Base-by-base conservation (phyloP, 495 filamentous ascomycete species). In the Aspergillus hancockii region DNA sequence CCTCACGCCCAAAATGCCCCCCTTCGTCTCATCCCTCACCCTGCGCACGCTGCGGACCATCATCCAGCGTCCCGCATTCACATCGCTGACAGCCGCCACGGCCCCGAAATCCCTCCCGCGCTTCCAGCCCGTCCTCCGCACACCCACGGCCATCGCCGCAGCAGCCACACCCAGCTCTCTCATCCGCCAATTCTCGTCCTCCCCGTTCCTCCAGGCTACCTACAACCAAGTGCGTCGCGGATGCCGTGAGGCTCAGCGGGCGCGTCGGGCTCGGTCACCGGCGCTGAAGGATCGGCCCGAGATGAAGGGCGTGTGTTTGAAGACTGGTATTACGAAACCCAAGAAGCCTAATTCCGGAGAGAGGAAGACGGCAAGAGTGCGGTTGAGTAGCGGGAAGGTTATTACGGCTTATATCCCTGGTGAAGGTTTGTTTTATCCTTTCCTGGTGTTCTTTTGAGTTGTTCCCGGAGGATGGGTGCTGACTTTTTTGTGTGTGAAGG, bases 311-410 rank as follows among this genome's bases (percentile, higher is more conserved):
- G 94, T 98, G 23, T 98, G 95, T 74, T 74, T 98, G 57, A 91
- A 92, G 70, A 95, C 97, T 57, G 88, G 87, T 68, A 88, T 91
- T 46, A 92, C 90, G 66, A 93, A 92, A 69, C 94, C 94, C 22
- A 98, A 98, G 86, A 98, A 98, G 77, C 94, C 94, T 46, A 98
- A 98, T 72, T 98, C 94, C 18, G 95, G 90, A 31, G 91, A 96
- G 76, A 77, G 94, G 47, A 98, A 98, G 80, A 90, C 88, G 23
- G 92, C 92, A 1, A 88, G 92, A 72, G 87, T 98, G 16, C 76
- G 92, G 59, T 79, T 98, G 74, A 94, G 90, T 63, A 91, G 83
- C 65, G 95, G 94, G 63, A 90, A 87, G 70, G 81, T 92, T 55
- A 81, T 98, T 60, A 96, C 88, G 55, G 87, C 86, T 57, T 97